A percentile compares a stretch with the other conserved stretches of the same genome.
Evolutionary conservation across 1,284 basidiomycete species (phyloP).

Genomic region (Paramarasmius palmivorus): DNA sequence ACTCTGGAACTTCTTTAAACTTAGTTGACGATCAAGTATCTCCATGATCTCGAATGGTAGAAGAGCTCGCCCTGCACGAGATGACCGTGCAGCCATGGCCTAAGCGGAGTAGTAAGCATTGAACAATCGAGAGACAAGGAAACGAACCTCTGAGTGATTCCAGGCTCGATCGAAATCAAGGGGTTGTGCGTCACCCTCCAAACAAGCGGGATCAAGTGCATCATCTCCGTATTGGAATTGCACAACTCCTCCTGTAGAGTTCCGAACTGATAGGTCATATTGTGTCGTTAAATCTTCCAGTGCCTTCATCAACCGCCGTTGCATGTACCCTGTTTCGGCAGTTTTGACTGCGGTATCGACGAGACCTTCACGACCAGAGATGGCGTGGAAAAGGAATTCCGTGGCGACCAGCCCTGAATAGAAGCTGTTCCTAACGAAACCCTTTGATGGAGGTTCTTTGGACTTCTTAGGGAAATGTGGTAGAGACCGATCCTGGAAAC

Average conservation of each 20-base stretch:
- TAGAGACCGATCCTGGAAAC: constrained; percentile 98
- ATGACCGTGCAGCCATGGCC: constrained; percentile 59
- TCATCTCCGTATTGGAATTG: constrained; percentile 99
- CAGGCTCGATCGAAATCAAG: constrained; percentile 89
- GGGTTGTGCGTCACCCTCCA: constrained; percentile 92
- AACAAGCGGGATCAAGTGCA: constrained; percentile 93
- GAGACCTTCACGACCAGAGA: constrained; percentile 97
- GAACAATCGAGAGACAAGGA: not conserved
- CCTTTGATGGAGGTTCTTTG: constrained; percentile 95
- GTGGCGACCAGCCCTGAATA: constrained; percentile 93
- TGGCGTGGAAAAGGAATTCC: constrained; percentile 98
- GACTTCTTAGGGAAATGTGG: constrained; percentile 99
- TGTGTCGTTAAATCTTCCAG: constrained; percentile 96
- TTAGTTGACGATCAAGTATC: constrained; percentile 68
- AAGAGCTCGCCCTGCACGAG: constrained; percentile 53
- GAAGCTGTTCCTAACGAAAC: constrained; percentile 98
- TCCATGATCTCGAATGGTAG: constrained; percentile 89
- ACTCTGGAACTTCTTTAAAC: constrained; percentile 58
- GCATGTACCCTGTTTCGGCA: constrained; percentile 99
- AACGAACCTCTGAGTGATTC: constrained; percentile 81
- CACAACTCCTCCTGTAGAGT: constrained; percentile 94
- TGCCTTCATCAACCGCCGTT: constrained; percentile 98
- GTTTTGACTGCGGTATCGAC: constrained; percentile 99
- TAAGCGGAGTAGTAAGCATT: constrained; percentile 28
- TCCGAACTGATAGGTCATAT: constrained; percentile 97